Percentiles rank a stretch among this genome's conserved stretches.
Conservation (phyloP, 1,284 basidiomycete genomes). For the Mycosarcoma maydis region DNA sequence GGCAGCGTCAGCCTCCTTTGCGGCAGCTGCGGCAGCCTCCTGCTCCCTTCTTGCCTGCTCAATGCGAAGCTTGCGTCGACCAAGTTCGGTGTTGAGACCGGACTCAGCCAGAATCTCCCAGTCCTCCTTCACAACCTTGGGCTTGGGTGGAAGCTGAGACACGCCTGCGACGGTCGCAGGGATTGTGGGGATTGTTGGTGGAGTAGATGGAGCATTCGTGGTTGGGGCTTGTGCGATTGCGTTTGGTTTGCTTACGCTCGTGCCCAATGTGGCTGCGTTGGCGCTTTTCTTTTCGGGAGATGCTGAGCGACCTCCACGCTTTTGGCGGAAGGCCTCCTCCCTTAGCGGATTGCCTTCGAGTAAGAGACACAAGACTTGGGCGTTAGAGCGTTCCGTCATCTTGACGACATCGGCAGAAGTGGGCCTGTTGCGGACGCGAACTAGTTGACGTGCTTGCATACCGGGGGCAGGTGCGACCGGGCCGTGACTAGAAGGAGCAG, state of each 20-base stretch:
- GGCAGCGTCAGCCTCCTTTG: constrained; percentile 9
- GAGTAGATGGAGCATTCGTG: neutral
- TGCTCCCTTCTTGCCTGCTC: constrained; percentile 37
- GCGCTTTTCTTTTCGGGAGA: constrained; percentile 36
- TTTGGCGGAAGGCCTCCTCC: constrained; percentile 51
- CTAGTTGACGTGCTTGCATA: constrained; percentile 42
- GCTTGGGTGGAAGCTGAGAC: constrained; percentile 37
- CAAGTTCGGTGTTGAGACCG: constrained; percentile 54
- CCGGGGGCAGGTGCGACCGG: constrained; percentile 10
- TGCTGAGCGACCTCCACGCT: constrained; percentile 45
- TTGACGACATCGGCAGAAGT: constrained; percentile 21
- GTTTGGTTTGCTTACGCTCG: neutral
- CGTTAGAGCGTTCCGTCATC: constrained; percentile 20
- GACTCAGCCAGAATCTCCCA: constrained; percentile 55
- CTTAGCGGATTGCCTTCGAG: constrained; percentile 55
- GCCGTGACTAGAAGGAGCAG: neutral
- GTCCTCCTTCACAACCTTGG: constrained; percentile 41
- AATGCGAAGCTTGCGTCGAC: constrained; percentile 44
- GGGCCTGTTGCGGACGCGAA: constrained; percentile 42
- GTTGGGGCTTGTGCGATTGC: neutral
- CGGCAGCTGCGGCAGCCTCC: constrained; percentile 34
- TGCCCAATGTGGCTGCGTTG: neutral
- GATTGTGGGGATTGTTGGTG: neutral
- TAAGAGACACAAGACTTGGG: constrained; percentile 39
- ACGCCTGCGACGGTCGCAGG: constrained; percentile 5